Percentiles rank a stretch among this genome's conserved stretches.
Conservation (phyloP, 2,329 filamentous ascomycete genomes). For the Colletotrichum eleusines region DNA sequence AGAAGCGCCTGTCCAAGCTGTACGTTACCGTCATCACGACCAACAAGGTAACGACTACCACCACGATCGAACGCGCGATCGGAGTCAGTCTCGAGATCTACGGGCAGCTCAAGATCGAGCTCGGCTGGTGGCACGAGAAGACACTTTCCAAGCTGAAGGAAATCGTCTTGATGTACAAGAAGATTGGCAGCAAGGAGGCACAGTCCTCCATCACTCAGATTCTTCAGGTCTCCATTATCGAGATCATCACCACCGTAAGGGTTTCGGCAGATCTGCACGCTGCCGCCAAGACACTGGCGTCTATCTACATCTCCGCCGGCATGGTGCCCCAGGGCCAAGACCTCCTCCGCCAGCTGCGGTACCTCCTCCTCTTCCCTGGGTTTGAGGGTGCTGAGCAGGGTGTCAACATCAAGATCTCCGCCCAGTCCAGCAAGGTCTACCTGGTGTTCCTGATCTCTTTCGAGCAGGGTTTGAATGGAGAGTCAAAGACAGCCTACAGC, state of each 20-base stretch:
- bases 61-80: conserved; percentile 53
- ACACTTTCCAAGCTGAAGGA: conserved; percentile 59
- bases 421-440: conserved; percentile 51
- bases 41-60: conserved; percentile 51
- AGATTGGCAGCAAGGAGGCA: conserved; percentile 53
- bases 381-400: conserved; percentile 45
- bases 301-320: conserved; percentile 58
- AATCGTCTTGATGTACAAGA: conserved; percentile 56
- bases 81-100: conserved; percentile 54
- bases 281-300: conserved; percentile 59
- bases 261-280: conserved; percentile 61
- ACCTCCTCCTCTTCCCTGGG: conserved; percentile 62
- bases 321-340: conserved; percentile 55
- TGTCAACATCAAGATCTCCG: conserved; percentile 54
- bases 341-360: conserved; percentile 62
- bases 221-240: conserved; percentile 55
- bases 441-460: conserved; percentile 61
- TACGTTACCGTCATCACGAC: conserved; percentile 55
- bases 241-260: conserved; percentile 53
- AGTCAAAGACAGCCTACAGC: conserved; percentile 47
- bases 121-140: conserved; percentile 60
- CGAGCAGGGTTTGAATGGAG: conserved; percentile 54
- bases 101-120: conserved; percentile 55
- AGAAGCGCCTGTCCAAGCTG: conserved; percentile 62
- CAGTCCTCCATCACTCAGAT: conserved; percentile 53